Percentiles rank a stretch among this genome's conserved stretches.
Conservation (phyloP, 2,329 filamentous ascomycete genomes). For the Onygena corvina region DNA sequence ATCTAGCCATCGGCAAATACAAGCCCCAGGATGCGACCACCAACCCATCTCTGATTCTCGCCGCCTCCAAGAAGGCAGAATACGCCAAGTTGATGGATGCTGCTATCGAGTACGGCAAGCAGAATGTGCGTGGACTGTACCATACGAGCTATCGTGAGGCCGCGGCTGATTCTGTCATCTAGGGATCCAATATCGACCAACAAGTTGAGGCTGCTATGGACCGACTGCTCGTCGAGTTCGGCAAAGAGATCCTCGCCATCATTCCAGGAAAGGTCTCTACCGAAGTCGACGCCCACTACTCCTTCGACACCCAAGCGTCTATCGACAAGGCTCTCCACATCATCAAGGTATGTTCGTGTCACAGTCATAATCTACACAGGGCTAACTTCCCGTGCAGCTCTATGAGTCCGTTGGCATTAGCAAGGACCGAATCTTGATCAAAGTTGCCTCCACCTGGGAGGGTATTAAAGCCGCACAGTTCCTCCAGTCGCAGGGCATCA, state of each 20-base stretch:
- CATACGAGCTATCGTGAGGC: no score
- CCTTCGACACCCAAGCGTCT: slow-evolving; percentile 85
- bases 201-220: slow-evolving; percentile 87
- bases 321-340: slow-evolving; percentile 94
- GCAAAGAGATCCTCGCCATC: slow-evolving; percentile 92
- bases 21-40: slow-evolving; percentile 99
- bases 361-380: neutral
- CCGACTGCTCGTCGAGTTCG: slow-evolving; percentile 92
- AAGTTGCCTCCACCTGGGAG: slow-evolving; percentile 98
- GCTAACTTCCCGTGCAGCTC: slow-evolving; percentile 47
- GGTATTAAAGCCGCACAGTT: slow-evolving; percentile 98
- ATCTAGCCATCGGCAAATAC: slow-evolving; percentile 91
- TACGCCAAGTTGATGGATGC: slow-evolving; percentile 85
- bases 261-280: slow-evolving; percentile 98
- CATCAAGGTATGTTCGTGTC: slow-evolving; percentile 59
- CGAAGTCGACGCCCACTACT: slow-evolving; percentile 92
- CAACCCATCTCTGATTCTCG: slow-evolving; percentile 97
- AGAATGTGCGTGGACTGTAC: slow-evolving; percentile 46
- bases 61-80: slow-evolving; percentile 94
- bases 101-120: slow-evolving; percentile 77
- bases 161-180: slow-evolving; percentile 7
- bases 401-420: slow-evolving; percentile 85
- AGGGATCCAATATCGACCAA: slow-evolving; percentile 55
- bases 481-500: slow-evolving; percentile 88
- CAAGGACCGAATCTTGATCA: slow-evolving; percentile 95